Percentiles rank a stretch among this genome's conserved stretches.
phyloP scores from a whole-genome alignment of 2,329 filamentous ascomycete genomes.

The Aspergillus candidus region DNA sequence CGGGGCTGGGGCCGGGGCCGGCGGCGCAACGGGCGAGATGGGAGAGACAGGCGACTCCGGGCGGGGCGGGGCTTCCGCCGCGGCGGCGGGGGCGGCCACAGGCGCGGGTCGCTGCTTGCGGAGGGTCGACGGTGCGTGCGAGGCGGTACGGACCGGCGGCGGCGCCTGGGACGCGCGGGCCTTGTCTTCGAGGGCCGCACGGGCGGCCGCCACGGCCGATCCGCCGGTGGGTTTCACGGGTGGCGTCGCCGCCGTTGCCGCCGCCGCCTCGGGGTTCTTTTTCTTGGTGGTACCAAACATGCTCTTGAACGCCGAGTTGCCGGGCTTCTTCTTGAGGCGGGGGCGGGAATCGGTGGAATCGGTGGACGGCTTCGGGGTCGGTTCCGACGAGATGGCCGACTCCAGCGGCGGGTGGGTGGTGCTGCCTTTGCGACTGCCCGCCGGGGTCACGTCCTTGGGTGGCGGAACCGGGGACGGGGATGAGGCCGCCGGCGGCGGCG shows the following conservation, averaged over 20 bases:
- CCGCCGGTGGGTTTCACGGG: conserved; percentile 29
- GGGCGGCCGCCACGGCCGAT: conserved; percentile 39
- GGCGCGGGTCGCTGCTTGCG: conserved; percentile 31
- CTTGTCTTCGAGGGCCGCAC: conserved; percentile 37
- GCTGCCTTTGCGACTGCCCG: conserved; percentile 8
- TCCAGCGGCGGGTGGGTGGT: neutral
- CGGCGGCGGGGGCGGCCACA: conserved; percentile 7
- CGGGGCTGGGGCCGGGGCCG: conserved; percentile 9
- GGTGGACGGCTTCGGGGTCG: conserved; percentile 28
- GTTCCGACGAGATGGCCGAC: conserved; percentile 10
- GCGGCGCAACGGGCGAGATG: conserved; percentile 24
- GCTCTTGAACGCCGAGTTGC: conserved; percentile 38
- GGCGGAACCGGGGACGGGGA: conserved; percentile 22
- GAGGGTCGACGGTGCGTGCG: conserved; percentile 22
- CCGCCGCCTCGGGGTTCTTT: conserved; percentile 24
- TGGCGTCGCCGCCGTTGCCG: conserved; percentile 15
- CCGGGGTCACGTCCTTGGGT: conserved; percentile 11
- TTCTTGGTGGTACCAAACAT: conserved; percentile 41
- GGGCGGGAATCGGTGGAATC: conserved; percentile 31
- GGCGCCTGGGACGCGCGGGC: conserved; percentile 30
- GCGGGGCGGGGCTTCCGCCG: conserved; percentile 21
- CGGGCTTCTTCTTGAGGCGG: conserved; percentile 42
- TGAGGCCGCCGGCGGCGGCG: conserved; percentile 25
- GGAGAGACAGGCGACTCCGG: conserved; percentile 8
- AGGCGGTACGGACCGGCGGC: conserved; percentile 11